These are phyloP conservation scores for Acanthamoeba culbertsoni DNA, from an alignment of 208 protist genomes.

Conservation along the genomic window DNA sequence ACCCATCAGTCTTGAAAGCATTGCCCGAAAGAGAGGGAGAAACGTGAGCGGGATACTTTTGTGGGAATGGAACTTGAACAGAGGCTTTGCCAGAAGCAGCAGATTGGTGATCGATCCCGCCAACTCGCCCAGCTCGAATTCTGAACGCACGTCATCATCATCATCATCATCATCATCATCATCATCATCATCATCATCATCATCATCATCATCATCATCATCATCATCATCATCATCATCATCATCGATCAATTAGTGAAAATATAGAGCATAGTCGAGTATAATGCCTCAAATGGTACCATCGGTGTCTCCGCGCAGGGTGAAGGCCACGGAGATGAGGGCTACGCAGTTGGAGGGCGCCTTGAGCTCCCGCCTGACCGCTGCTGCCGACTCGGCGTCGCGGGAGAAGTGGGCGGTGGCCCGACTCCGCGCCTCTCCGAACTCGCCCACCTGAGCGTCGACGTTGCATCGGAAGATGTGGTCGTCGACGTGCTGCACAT, in stretches of 20 bases:
- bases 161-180: neutral
- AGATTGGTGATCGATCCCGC: neutral
- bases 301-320: neutral
- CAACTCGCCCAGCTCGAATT: conserved; percentile 36
- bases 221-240: too few species aligned
- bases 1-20: neutral
- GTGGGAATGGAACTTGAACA: conserved; percentile 56
- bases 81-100: neutral
- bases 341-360: neutral
- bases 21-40: neutral
- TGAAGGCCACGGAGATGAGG: neutral
- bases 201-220: too few species aligned
- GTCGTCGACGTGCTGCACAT: neutral
- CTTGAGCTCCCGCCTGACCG: neutral
- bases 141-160: neutral
- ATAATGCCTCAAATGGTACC: too few species aligned
- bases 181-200: too few species aligned
- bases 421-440: neutral
- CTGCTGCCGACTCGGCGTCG: neutral
- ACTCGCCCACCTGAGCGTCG: conserved; percentile 1
- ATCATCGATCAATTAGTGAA: too few species aligned
- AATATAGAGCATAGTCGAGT: too few species aligned
- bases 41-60: neutral
- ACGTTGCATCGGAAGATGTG: neutral
- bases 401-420: neutral